Evolutionary conservation across 495 filamentous ascomycete species (phyloP).

Genomic region (Penicillium canariense): DNA sequence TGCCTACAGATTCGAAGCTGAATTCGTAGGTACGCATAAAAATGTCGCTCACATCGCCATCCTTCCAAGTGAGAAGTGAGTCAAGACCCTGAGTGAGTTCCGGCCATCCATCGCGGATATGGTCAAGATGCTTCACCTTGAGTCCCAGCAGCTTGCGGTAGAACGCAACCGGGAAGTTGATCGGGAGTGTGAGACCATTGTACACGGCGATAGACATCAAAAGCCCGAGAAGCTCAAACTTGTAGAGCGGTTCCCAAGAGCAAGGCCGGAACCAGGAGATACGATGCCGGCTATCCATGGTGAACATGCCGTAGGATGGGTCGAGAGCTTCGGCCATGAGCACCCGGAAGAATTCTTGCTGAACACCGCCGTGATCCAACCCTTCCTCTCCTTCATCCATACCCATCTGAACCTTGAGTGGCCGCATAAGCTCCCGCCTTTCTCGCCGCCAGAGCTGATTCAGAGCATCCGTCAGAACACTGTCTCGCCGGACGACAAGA

Average conservation of each 20-base stretch:
- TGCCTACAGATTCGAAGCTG: conserved; percentile 67
- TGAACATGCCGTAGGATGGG: conserved; percentile 75
- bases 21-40: conserved; percentile 84
- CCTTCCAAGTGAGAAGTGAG: conserved; percentile 67
- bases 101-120: conserved; percentile 87
- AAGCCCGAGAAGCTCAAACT: conserved; percentile 87
- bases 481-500: conserved; percentile 68
- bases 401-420: conserved; percentile 84
- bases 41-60: conserved; percentile 76
- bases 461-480: conserved; percentile 73
- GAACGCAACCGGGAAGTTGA: conserved; percentile 80
- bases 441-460: conserved; percentile 87
- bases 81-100: conserved; percentile 71
- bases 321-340: conserved; percentile 74
- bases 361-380: conserved; percentile 88
- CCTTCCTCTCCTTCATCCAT: conserved; percentile 82
- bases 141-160: conserved; percentile 75
- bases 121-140: conserved; percentile 61
- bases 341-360: conserved; percentile 91
- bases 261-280: conserved; percentile 87
- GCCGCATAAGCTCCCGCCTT: conserved; percentile 75
- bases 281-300: conserved; percentile 65
- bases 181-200: conserved; percentile 85
- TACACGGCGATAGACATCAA: conserved; percentile 88
- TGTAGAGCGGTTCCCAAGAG: conserved; percentile 77